These are phyloP conservation scores for Coniochaeta ligniaria DNA, from an alignment of 2,329 filamentous ascomycete genomes.

Conservation along the genomic window DNA sequence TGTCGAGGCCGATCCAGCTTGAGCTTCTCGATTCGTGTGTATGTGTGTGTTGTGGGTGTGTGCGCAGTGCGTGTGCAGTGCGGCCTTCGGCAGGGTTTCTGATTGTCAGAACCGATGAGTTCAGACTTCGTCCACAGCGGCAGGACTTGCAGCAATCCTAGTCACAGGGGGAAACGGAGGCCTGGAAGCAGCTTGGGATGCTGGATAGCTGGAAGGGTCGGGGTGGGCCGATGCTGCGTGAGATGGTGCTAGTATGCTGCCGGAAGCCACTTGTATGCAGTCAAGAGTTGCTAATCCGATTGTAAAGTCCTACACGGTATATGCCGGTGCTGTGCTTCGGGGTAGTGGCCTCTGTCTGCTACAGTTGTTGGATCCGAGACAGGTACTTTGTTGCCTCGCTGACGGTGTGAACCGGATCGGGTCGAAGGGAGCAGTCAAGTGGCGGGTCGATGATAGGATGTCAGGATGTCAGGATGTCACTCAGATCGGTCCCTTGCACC, in stretches of 20 bases:
- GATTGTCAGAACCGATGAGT: neutral
- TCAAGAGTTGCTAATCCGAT: neutral
- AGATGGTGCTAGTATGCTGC: neutral
- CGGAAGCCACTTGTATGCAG: neutral
- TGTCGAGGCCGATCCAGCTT: conserved; percentile 16
- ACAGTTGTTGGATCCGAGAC: neutral
- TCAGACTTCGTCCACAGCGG: conserved; percentile 21
- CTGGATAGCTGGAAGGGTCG: neutral
- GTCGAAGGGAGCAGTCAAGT: neutral
- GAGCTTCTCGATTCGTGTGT: conserved; percentile 27
- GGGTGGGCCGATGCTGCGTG: neutral
- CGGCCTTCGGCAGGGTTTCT: neutral
- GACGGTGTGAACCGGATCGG: neutral
- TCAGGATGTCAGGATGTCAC: neutral
- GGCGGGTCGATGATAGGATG: neutral
- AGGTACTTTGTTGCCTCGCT: neutral
- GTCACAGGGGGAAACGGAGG: neutral
- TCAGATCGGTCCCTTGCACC: neutral
- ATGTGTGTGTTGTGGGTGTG: too few species aligned
- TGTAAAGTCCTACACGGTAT: neutral
- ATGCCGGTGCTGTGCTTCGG: neutral
- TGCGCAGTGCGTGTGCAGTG: neutral
- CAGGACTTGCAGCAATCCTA: conserved; percentile 23
- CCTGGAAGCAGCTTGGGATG: neutral
- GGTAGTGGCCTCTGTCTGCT: neutral